Evolutionary conservation across 768 basidiomycete genomes (phyloP).

Genomic region (Suillus tomentosus): DNA sequence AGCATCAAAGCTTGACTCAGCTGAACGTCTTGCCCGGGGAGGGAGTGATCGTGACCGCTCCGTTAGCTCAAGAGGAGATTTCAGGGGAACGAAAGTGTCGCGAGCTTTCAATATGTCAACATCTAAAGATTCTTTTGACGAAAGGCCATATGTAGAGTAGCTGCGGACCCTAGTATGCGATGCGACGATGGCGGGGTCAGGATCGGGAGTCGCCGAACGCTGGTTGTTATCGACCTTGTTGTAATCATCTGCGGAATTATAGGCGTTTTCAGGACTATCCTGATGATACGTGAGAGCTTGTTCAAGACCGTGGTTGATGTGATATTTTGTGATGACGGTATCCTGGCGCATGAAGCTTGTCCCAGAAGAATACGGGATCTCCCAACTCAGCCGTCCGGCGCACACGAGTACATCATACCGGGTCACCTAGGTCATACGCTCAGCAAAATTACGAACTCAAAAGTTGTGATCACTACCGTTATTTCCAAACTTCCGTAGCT

Average conservation of each 20-base stretch:
- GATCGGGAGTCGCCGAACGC: neutral
- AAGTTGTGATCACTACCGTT: slow-evolving; percentile 19
- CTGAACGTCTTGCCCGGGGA: neutral
- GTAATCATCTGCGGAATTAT: neutral
- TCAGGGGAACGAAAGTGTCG: neutral
- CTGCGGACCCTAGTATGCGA: neutral
- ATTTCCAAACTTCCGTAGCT: slow-evolving; percentile 24
- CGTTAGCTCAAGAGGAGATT: neutral
- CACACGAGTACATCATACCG: slow-evolving; percentile 34
- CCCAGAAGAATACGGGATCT: slow-evolving; percentile 8
- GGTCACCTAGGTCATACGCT: slow-evolving; percentile 20
- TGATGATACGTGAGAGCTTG: neutral
- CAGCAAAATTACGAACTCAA: neutral
- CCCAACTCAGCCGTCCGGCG: slow-evolving; percentile 29
- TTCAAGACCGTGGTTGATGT: neutral
- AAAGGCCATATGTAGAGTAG: neutral
- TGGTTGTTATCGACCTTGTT: neutral
- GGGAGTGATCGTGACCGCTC: neutral
- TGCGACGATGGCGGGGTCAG: neutral
- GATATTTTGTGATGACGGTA: neutral
- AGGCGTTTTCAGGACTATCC: neutral
- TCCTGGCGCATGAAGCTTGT: neutral
- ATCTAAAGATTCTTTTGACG: neutral
- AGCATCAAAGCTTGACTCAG: neutral
- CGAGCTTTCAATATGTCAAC: neutral